Evolutionary conservation across 192 early-diverging fungal genomes (phyloP), one percentile per base, ranked within the genome.

Genomic region (Coemansia sp.): DNA sequence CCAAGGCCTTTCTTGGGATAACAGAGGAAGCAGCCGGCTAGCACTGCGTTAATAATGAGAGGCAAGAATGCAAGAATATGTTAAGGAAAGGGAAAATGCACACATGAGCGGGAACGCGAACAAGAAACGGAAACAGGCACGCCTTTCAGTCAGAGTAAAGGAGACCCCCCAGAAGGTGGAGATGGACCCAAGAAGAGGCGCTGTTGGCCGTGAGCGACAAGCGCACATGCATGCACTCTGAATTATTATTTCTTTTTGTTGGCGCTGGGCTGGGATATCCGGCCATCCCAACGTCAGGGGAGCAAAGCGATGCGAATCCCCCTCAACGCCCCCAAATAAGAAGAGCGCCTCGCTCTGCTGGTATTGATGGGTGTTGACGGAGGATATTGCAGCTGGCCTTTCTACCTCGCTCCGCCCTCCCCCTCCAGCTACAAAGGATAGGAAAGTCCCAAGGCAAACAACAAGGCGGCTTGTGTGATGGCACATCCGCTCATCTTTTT

Each of bases 221-320:
- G 44, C 24, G 26, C 44, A 17, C 21, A 48, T 29, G 26, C 44
- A 48, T 48, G 44, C 44, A 26, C 24, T 5, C 26, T 26, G 22
- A 27, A 48, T 48, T 48, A 48, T 48, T 48, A 48, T 48, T 48
- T 48, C 44, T 48, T 29, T 8, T 48, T 19, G 44, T 12, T 24
- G 24, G 24, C 10, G 11, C 26, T 48, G 24, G 44, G 22, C 44
- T 27, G 44, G 44, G 44, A 48, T 48, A 48, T 48, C 44, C 11
- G 44, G 14, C 10, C 44, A 22, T 27, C 44, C 9, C 44, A 43
- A 18, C 41, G 19, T 43, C 17, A 29, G 44, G 12, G 22, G 11
- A 22, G 4, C 44, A 6, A 12, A 4, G 22, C 12, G 44, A 11
- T 29, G 29, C 3, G 29, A 7, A 32, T 32, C 29, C 29, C 29